Evolutionary conservation across 2,329 filamentous ascomycete genomes (phyloP).

Genomic region (Fusarium pseudonygamai): DNA sequence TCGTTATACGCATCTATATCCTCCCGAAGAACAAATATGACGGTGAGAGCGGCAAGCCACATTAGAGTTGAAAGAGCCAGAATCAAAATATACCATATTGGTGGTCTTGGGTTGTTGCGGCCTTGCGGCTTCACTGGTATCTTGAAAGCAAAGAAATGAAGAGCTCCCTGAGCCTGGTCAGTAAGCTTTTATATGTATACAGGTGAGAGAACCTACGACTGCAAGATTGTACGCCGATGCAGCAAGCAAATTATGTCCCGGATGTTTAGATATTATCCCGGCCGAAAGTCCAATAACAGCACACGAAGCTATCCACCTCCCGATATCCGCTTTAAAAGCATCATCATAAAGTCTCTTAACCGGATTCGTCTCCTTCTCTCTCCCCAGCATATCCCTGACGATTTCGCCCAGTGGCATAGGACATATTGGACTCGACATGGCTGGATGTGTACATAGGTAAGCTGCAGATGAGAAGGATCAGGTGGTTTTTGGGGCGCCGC

Average conservation of each 20-base stretch:
- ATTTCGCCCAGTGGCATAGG: constrained; percentile 23
- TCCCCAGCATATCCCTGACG: constrained; percentile 17
- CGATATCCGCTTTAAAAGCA: constrained; percentile 29
- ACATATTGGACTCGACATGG: constrained; percentile 24
- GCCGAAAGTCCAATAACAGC: constrained; percentile 25
- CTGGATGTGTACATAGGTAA: background rate
- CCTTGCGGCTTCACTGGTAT: constrained; percentile 9
- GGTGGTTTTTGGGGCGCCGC: background rate
- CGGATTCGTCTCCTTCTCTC: constrained; percentile 20
- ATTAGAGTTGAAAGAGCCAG: constrained; percentile 8
- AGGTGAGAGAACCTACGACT: background rate
- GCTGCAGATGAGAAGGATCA: background rate
- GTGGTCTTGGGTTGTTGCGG: constrained; percentile 1
- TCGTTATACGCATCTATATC: constrained; percentile 5
- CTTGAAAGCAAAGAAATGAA: constrained; percentile 15
- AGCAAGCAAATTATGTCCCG: constrained; percentile 4
- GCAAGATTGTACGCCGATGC: constrained; percentile 23
- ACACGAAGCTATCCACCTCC: constrained; percentile 22
- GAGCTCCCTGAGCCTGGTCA: constrained; percentile 5
- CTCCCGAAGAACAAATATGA: constrained; percentile 17
- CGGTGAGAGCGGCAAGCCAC: constrained; percentile 16
- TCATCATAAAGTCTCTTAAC: constrained; percentile 28
- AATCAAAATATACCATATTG: constrained; percentile 17
- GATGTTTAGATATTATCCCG: constrained; percentile 28
- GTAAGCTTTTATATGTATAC: background rate